Evolutionary conservation across 441 rosid species (phyloP).

Genomic region (Arabidopsis lyrata): DNA sequence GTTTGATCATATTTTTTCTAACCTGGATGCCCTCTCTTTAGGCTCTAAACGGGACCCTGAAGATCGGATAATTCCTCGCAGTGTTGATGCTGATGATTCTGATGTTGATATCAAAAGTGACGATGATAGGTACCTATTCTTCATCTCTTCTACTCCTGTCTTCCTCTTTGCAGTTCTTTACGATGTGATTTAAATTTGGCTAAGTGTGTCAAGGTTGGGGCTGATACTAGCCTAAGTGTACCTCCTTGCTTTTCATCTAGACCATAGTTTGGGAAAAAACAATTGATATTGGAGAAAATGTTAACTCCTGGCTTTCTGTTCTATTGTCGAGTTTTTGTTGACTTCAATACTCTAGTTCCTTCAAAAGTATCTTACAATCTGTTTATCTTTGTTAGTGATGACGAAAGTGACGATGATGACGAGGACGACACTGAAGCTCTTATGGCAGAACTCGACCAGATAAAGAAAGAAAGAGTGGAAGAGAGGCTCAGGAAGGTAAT

Average conservation of each 20-base stretch:
- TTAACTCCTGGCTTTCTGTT: neutral
- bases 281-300: neutral
- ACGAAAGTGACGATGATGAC: constrained; percentile 65
- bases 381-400: constrained; percentile 49
- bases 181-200: neutral
- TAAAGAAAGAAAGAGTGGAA: constrained; percentile 96
- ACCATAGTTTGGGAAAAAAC: neutral
- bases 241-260: constrained; percentile 23
- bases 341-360: neutral
- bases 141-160: constrained; percentile 16
- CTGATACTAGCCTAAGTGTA: neutral
- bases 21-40: constrained; percentile 41
- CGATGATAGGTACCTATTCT: constrained; percentile 69
- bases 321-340: neutral
- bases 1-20: constrained; percentile 16
- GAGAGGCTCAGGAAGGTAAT: constrained; percentile 88
- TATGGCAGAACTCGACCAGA: constrained; percentile 92
- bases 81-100: constrained; percentile 96
- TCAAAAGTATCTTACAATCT: neutral
- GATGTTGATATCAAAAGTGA: constrained; percentile 82
- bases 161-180: neutral
- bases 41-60: constrained; percentile 80
- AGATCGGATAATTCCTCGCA: constrained; percentile 81
- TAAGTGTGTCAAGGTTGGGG: constrained; percentile 6
- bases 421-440: constrained; percentile 96